These are phyloP conservation scores for Geotrichum klebahnii DNA, from an alignment of 1,139 yeast genomes.

Conservation along the genomic window DNA sequence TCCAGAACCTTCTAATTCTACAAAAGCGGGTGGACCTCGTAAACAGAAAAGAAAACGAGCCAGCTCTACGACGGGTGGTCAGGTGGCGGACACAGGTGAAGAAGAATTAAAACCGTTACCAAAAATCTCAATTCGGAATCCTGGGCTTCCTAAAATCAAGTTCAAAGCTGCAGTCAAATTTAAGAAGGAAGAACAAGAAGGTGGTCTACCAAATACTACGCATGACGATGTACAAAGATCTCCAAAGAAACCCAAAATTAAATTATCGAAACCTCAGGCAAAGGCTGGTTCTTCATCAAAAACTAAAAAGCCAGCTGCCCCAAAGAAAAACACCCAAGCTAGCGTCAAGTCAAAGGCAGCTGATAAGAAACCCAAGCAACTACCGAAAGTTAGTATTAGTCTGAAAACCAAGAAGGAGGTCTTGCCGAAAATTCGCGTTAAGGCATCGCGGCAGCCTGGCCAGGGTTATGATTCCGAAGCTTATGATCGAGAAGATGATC, in stretches of 20 bases:
- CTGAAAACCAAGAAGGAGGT: conserved; percentile 28
- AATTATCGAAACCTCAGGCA: too few relatives aligned
- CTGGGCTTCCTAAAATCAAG: conserved; percentile 19
- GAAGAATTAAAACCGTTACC: conserved; percentile 5
- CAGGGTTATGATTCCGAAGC: conserved; percentile 98
- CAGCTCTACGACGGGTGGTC: too few relatives aligned
- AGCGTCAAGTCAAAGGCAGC: neutral
- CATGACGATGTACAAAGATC: neutral
- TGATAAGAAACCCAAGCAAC: conserved; percentile 9
- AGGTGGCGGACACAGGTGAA: neutral
- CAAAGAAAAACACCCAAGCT: conserved; percentile 11
- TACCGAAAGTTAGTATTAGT: conserved; percentile 35
- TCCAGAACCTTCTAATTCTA: too few relatives aligned
- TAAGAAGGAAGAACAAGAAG: too few relatives aligned
- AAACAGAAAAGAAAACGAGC: conserved; percentile 11
- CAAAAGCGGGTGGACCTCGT: too few relatives aligned
- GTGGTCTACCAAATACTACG: neutral
- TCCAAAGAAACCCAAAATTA: conserved; percentile 17
- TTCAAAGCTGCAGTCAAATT: conserved; percentile 7
- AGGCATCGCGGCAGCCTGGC: conserved; percentile 81
- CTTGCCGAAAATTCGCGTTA: conserved; percentile 66
- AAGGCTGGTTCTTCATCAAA: too few relatives aligned
- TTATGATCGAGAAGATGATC: conserved; percentile 93
- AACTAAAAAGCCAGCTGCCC: neutral
- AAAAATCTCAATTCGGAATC: conserved; percentile 13